Conservation (phyloP, 768 basidiomycete genomes). For the Auricularia cornea region DNA sequence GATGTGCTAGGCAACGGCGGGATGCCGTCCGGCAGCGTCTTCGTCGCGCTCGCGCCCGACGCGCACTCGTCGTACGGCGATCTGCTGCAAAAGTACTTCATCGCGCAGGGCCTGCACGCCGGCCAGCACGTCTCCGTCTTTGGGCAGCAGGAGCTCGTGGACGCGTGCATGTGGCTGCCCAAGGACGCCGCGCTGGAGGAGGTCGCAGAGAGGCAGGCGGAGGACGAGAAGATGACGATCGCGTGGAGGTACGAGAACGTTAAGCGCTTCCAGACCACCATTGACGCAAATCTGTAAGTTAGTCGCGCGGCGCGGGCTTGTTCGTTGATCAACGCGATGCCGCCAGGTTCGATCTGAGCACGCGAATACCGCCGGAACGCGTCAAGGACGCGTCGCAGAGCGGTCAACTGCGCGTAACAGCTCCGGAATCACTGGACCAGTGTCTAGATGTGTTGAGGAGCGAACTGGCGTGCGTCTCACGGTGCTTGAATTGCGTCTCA, state of each 20-base stretch:
- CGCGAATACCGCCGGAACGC: conserved; percentile 44
- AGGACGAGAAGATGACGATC: conserved; percentile 70
- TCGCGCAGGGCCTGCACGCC: conserved; percentile 74
- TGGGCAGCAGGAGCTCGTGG: conserved; percentile 49
- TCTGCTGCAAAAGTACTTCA: conserved; percentile 79
- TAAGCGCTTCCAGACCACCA: conserved; percentile 86
- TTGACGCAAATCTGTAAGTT: conserved; percentile 43
- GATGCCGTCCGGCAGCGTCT: conserved; percentile 68
- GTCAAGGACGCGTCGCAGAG: conserved; percentile 29
- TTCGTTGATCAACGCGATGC: conserved; percentile 44
- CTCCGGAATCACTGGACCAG: no score
- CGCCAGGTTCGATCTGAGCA: conserved; percentile 61
- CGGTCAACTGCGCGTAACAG: no score
- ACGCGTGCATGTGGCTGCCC: conserved; percentile 77
- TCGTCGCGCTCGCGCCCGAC: conserved; percentile 77
- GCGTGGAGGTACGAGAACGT: conserved; percentile 96
- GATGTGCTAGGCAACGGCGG: conserved; percentile 85
- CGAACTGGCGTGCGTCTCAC: no score
- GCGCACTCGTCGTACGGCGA: conserved; percentile 77
- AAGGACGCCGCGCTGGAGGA: conserved; percentile 32
- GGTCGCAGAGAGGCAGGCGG: conserved; percentile 23
- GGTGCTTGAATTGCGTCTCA: no score
- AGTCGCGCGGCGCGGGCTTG: conserved; percentile 1
- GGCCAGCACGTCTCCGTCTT: conserved; percentile 65
- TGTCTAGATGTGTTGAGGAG: no score